Base-by-base conservation (phyloP, 2,329 filamentous ascomycete species). In the Claviceps arundinis region DNA sequence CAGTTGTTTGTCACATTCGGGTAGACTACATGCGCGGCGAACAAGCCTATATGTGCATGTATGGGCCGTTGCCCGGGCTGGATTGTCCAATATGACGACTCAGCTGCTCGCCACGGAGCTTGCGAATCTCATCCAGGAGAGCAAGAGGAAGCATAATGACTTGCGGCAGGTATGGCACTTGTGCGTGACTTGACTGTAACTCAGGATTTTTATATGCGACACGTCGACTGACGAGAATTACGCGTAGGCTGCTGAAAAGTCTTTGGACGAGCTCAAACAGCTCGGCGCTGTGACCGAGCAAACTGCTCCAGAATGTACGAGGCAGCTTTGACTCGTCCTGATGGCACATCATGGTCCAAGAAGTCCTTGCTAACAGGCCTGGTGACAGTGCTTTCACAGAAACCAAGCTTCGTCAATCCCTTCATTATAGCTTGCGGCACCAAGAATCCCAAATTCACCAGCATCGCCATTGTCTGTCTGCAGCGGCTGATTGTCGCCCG, bases 371-470 rank as follows among this genome's bases (percentile, higher is more conserved):
- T 48, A 24, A 54, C 59, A 58, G 63, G 43, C 26, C 42, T n/a
- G 9, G 9, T n/a, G 30, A 38, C 55, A 95, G 93, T 96, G 70
- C 80, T 98, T 55, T 81, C 84, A 51, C 83, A 89, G 62, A 84
- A 83, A 59, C 77, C 85, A 53, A 83, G 85, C 63, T 97, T 98
- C 68, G 84, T 91, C 54, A 89, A 91, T 58, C 93, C 93, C 1
- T 97, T 98, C 64, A 80, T 98, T 56, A 84, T 97, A 64, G 91
- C 93, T 26, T 98, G 93, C 64, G 81, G 83, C 49, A 93, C 89
- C 56, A 88, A 85, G 59, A 95, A 95, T 77, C 78, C 84, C 56
- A 96, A 93, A 65, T 89, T 95, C 65, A 93, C 88, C 0, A 81
- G 81, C 48, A 93, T 90, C 60, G 90, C 88, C 38, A 85, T 95